Base-by-base conservation (phyloP, 2,329 filamentous ascomycete species). In the Penicillium freii region DNA sequence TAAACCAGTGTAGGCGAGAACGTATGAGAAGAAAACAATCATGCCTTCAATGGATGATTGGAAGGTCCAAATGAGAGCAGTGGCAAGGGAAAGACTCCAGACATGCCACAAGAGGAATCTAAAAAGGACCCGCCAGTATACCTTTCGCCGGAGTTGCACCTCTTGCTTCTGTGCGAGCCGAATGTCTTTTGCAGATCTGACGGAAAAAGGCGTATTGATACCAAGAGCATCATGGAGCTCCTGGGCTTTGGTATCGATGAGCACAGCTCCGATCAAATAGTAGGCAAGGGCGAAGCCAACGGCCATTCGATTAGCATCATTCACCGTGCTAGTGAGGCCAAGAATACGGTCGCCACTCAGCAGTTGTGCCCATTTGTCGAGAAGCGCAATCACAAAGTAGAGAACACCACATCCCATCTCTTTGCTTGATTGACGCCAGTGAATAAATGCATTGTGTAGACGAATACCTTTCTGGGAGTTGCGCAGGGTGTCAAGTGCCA, bases 231-330 rank as follows among this genome's bases (percentile, higher is more conserved):
- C 75, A 58, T 81, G 77, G 1, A 84, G 72, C 58, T 81, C 77
- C 52, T 81, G 78, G 21, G 81, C 80, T 57, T 83, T 82, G 60
- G 79, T 78, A 61, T 85, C 82, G 27, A 85, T 80, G 23, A 82
- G 72, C 1, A 84, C 81, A 13, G 82, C 82, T 27, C 82, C 81
- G 25, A 84, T 76, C 19, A 84, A 72, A 61, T 84, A 85, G 66
- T 84, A 85, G 0, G 80, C 80, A 34, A 85, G 72, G n/a, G 80
- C 79, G 60, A 84, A 83, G 1, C 82, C 82, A 23, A 83, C 77
- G 36, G 79, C 75, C 57, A 81, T 71, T 11, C 80, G 75, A 54
- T 75, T 73, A 1, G 73, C 67, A 13, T 74, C 69, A 40, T 73
- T 74, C 27, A 70, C 45, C 17, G 69, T 65, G 5, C 69, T 61